phyloP scores from a whole-genome alignment of 2,329 filamentous ascomycete species.

The Arthrinium phaeospermum region DNA sequence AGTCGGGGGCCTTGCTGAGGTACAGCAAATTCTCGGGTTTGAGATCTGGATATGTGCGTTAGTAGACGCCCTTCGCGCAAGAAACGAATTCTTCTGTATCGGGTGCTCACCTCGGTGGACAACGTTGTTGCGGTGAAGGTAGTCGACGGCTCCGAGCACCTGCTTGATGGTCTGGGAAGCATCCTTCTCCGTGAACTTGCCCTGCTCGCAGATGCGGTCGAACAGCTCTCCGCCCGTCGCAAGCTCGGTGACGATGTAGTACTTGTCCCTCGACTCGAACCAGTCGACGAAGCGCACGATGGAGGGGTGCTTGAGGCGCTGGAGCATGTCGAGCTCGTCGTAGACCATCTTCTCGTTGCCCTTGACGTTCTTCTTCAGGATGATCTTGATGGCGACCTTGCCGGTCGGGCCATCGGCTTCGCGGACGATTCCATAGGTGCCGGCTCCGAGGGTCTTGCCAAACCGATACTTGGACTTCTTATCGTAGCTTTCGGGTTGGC shows the following conservation, averaged over 20 bases:
- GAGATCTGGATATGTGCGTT: slow-evolving; percentile 68
- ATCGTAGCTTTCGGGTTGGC: slow-evolving; percentile 97
- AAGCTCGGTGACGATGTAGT: slow-evolving; percentile 97
- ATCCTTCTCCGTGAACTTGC: slow-evolving; percentile 98
- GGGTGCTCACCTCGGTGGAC: slow-evolving; percentile 80
- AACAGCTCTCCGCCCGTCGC: slow-evolving; percentile 96
- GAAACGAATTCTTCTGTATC: background rate
- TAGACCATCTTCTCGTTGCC: slow-evolving; percentile 99
- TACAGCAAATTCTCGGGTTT: slow-evolving; percentile 99
- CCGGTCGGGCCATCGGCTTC: slow-evolving; percentile 86
- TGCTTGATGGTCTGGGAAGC: slow-evolving; percentile 94
- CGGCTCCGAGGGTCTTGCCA: slow-evolving; percentile 90
- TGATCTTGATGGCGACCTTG: slow-evolving; percentile 97
- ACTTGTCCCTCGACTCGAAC: slow-evolving; percentile 99
- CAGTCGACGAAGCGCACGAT: slow-evolving; percentile 98
- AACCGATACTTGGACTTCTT: slow-evolving; percentile 97
- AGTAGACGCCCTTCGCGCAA: background rate
- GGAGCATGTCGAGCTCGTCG: slow-evolving; percentile 93
- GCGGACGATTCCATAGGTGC: slow-evolving; percentile 97
- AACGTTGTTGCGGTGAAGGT: slow-evolving; percentile 92
- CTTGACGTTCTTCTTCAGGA: slow-evolving; percentile 98
- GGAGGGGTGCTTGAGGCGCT: slow-evolving; percentile 88
- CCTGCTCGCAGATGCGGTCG: slow-evolving; percentile 96
- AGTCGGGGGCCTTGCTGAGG: slow-evolving; percentile 76
- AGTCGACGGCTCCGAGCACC: slow-evolving; percentile 90